Conservation (phyloP, 768 basidiomycete species). For the Boletus rubropictus region DNA sequence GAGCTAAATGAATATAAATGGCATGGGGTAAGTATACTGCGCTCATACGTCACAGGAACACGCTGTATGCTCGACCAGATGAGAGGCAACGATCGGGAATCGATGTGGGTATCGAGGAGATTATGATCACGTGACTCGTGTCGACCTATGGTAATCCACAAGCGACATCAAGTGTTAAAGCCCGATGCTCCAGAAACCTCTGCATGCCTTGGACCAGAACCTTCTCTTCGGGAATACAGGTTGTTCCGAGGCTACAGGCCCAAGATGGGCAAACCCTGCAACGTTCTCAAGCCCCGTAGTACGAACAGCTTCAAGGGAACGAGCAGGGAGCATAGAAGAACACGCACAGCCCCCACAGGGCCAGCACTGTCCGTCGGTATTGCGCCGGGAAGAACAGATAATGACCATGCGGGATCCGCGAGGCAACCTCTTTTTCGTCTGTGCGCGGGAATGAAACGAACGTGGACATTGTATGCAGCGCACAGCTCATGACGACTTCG, state of each 20-base stretch:
- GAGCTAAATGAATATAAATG: slow-evolving; percentile 15
- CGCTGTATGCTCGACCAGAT: background rate
- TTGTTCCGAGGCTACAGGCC: no score
- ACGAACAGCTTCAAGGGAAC: slow-evolving; percentile 14
- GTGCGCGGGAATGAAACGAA: slow-evolving; percentile 29
- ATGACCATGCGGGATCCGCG: slow-evolving; percentile 27
- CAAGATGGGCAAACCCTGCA: no score
- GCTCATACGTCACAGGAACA: slow-evolving; percentile 29
- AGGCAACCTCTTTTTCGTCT: slow-evolving; percentile 18
- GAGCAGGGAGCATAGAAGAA: slow-evolving; percentile 1
- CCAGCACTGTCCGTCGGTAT: slow-evolving; percentile 11
- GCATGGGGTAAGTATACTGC: background rate
- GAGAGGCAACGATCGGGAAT: slow-evolving; percentile 14
- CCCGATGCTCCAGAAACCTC: background rate
- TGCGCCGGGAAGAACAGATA: slow-evolving; percentile 14
- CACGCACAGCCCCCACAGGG: slow-evolving; percentile 16
- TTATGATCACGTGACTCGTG: background rate
- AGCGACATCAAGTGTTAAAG: background rate
- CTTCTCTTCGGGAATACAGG: background rate
- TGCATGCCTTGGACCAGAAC: background rate
- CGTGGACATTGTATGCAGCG: slow-evolving; percentile 11
- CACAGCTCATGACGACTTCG: slow-evolving; percentile 21
- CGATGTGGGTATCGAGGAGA: slow-evolving; percentile 15
- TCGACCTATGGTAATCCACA: background rate
- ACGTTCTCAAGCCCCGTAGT: no score